These are phyloP conservation scores for Cercospora sp. DNA, from an alignment of 2,329 filamentous ascomycete species.

Conservation along the genomic window DNA sequence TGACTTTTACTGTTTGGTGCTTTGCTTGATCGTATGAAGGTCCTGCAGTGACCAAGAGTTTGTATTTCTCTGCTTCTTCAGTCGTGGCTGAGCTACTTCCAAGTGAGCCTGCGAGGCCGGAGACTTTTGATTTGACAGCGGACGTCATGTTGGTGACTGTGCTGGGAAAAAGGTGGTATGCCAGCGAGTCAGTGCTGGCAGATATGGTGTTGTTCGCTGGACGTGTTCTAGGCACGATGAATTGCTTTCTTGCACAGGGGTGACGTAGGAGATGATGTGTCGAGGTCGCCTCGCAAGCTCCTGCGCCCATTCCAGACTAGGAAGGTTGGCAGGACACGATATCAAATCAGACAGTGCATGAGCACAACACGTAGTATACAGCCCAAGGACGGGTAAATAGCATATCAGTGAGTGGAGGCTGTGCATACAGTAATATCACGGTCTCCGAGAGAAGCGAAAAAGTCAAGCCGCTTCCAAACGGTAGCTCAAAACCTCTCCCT, in stretches of 20 bases:
- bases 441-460: background rate
- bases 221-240: background rate
- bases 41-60: conserved; percentile 78
- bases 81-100: conserved; percentile 26
- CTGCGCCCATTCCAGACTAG: background rate
- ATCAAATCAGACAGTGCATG: background rate
- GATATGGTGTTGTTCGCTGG: background rate
- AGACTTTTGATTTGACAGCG: conserved; percentile 25
- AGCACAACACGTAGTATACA: background rate
- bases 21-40: conserved; percentile 67
- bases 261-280: background rate
- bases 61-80: conserved; percentile 61
- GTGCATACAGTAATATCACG: background rate
- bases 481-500: background rate
- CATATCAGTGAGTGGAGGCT: background rate
- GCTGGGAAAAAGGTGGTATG: background rate
- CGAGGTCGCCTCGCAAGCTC: background rate
- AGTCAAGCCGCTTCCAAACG: background rate
- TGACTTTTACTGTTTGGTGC: conserved; percentile 74
- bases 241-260: background rate
- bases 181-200: background rate
- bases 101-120: conserved; percentile 20
- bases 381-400: background rate
- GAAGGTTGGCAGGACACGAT: background rate
- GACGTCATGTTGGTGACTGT: conserved; percentile 26